Conservation (phyloP, 208 protist species). For the Strigomonas oncopelti region DNA sequence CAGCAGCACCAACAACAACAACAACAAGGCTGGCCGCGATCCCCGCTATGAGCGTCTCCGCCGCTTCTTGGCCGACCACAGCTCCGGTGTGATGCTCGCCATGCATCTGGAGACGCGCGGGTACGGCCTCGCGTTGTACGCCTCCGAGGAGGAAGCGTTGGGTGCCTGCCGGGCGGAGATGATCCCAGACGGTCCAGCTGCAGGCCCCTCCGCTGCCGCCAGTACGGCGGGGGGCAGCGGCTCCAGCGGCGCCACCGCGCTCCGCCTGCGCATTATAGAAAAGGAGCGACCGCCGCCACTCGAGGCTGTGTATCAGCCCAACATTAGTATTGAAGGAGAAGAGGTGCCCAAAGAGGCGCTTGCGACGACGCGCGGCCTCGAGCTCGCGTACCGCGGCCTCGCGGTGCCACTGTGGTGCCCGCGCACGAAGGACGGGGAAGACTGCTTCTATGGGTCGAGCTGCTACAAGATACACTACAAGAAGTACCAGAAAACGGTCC, state of each 20-base stretch:
- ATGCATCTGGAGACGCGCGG: slow-evolving; percentile 79
- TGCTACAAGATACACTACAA: slow-evolving; percentile 64
- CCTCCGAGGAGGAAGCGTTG: slow-evolving; percentile 75
- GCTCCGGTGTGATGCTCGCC: slow-evolving; percentile 79
- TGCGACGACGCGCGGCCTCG: slow-evolving; percentile 64
- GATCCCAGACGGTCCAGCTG: slow-evolving; percentile 11
- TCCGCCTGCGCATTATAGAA: slow-evolving; percentile 73
- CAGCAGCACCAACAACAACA: background rate
- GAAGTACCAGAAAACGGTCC: slow-evolving; percentile 62
- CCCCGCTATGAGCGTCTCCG: slow-evolving; percentile 82
- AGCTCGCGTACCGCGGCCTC: slow-evolving; percentile 68
- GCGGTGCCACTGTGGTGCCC: slow-evolving; percentile 69
- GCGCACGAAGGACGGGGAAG: slow-evolving; percentile 44
- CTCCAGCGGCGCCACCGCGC: slow-evolving; percentile 30
- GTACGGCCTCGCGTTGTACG: slow-evolving; percentile 79
- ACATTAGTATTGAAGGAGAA: slow-evolving; percentile 57
- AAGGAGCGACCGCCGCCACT: slow-evolving; percentile 57
- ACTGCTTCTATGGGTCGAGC: slow-evolving; percentile 73
- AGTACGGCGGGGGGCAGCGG: background rate
- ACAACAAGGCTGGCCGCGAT: slow-evolving; percentile 38
- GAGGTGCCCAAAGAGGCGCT: slow-evolving; percentile 62
- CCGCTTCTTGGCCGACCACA: slow-evolving; percentile 66
- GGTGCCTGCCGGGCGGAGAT: slow-evolving; percentile 76
- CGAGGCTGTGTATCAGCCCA: slow-evolving; percentile 79
- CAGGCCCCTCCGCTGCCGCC: background rate